Base-by-base conservation (phyloP, 176 grass and related monocot genomes). In the Eleusine indica region DNA sequence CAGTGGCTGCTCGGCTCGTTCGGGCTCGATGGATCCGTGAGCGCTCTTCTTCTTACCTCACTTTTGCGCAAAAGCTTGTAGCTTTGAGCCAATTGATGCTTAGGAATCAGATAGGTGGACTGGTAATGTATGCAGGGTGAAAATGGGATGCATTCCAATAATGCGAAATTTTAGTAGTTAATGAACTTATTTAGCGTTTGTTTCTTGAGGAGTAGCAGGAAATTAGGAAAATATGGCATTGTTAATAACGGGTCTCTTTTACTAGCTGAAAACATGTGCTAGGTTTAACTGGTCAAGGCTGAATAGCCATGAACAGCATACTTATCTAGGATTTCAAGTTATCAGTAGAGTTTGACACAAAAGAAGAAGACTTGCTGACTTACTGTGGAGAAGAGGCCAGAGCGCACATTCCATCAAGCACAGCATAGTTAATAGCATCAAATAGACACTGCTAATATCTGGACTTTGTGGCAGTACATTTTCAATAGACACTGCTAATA, bases 1-100 rank as follows among this genome's bases (percentile, higher is more conserved):
- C 76, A 51, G 70, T 87, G 87, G 89, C n/a, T 94, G 66, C 89
- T 97, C 28, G 79, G 78, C 48, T 89, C 84, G 29, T 89, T 94
- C 15, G 84, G 91, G 51, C 71, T 94, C 15, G 85, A 94, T 73
- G 94, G 91, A 91, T 94, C 94, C 19, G 91, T 97, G 84, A 94
- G 94, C 75, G 84, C 75, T 29, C 53, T 84, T 60, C 25, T 74
- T 10, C 56, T 71, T 12, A 30, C 46, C 22, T 73, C 47, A 19
- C 69, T 46, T 68, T 29, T 11, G 0, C 48, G 7, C 66, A 10
- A 28, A 70, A 60, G 5, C 37, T 5, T 64, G 21, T 77, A 37
- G 35, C n/a, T 82, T 56, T 73, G 7, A 41, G 53, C 53, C 54
- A 3, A 2, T 66, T n/a, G 4, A 2, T 12, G n/a, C 41, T 76